These are phyloP conservation scores for Jaltomata sinuosa DNA, from an alignment of 257 asterid genomes.

Conservation along the genomic window DNA sequence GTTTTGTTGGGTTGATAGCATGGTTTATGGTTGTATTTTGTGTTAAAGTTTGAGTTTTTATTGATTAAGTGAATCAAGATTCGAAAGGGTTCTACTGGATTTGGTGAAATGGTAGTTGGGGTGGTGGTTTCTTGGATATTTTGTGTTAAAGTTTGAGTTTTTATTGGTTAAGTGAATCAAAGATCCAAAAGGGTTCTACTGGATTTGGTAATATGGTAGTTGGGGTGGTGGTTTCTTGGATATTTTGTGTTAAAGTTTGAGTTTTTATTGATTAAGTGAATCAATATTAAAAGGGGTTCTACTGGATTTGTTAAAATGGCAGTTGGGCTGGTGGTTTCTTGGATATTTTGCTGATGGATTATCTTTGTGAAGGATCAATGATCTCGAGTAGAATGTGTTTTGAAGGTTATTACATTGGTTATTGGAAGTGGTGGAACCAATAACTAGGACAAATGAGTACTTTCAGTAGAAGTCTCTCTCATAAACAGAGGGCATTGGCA, in stretches of 20 bases:
- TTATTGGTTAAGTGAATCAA: background rate
- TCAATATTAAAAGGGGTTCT: background rate
- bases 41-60: background rate
- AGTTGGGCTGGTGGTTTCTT: background rate
- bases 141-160: background rate
- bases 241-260: background rate
- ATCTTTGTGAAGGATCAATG: background rate
- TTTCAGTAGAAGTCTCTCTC: slow-evolving; percentile 42
- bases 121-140: background rate
- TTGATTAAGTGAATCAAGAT: background rate
- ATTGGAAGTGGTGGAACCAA: slow-evolving; percentile 14
- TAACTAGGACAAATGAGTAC: slow-evolving; percentile 26
- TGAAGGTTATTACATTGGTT: background rate
- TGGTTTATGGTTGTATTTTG: background rate
- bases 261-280: background rate
- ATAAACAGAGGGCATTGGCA: slow-evolving; percentile 38
- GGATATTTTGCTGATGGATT: background rate
- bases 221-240: background rate
- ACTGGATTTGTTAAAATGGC: background rate
- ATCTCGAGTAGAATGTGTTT: background rate
- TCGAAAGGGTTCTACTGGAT: background rate
- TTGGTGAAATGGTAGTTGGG: background rate
- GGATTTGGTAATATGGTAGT: background rate
- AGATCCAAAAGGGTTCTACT: background rate
- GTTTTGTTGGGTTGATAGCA: background rate